Conservation (phyloP, 192 early-diverging fungal genomes). For the Umbelopsis ramanniana region DNA sequence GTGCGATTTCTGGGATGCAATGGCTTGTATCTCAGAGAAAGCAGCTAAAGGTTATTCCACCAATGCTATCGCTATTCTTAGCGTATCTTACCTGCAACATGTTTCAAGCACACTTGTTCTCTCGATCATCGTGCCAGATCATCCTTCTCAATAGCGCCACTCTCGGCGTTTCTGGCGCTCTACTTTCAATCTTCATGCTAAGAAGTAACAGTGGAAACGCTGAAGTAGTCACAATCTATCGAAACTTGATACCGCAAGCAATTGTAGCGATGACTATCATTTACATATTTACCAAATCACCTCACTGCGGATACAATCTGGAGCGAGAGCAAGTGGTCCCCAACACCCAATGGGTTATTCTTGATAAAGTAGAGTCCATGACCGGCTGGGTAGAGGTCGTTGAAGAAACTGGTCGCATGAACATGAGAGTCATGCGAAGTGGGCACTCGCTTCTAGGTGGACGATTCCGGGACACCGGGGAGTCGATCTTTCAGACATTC, state of each 20-base stretch:
- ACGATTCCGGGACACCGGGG: slow-evolving; percentile 63
- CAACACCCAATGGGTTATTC: slow-evolving; percentile 38
- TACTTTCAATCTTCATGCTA: background rate
- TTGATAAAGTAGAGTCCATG: slow-evolving; percentile 76
- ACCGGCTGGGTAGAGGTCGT: slow-evolving; percentile 84
- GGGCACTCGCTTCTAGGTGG: slow-evolving; percentile 92
- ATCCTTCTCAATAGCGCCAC: slow-evolving; percentile 30
- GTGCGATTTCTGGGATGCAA: slow-evolving; percentile 11
- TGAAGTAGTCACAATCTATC: background rate
- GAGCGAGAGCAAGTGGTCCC: background rate
- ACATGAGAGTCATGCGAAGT: slow-evolving; percentile 76
- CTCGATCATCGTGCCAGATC: slow-evolving; percentile 39
- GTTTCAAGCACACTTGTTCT: slow-evolving; percentile 34
- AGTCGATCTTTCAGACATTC: slow-evolving; percentile 82
- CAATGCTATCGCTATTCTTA: background rate
- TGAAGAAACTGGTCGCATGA: slow-evolving; percentile 53
- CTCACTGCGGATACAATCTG: background rate
- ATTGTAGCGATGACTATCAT: background rate
- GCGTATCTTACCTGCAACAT: background rate
- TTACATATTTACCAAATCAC: background rate
- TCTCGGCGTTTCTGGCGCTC: slow-evolving; percentile 41
- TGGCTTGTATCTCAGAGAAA: background rate
- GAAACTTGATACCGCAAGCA: background rate
- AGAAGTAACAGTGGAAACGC: background rate
- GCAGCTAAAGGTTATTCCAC: background rate